A percentile compares a stretch with the other conserved stretches of the same genome.
Evolutionary conservation across 176 grass and related monocot species (phyloP).

Genomic region (Oryza glaberrima): DNA sequence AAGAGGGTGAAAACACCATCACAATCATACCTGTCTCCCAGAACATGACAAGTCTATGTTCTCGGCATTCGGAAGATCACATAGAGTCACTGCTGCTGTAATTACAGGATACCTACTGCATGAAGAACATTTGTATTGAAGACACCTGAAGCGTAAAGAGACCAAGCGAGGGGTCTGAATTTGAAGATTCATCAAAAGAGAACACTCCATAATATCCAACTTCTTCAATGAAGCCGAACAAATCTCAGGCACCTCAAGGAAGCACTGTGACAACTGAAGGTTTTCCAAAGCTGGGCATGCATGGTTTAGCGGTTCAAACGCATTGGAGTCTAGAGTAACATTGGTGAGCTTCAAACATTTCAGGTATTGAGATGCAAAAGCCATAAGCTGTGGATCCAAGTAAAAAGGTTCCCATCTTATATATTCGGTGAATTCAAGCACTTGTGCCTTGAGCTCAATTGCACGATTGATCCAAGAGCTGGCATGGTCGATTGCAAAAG

Average conservation of each 20-base stretch:
- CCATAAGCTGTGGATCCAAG: conserved; percentile 3
- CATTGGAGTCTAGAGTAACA: background rate
- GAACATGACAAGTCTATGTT: background rate
- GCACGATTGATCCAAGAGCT: conserved; percentile 3
- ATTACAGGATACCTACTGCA: background rate
- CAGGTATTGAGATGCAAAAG: background rate
- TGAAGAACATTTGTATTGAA: background rate
- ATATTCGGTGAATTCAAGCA: conserved; percentile 16
- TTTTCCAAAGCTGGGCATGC: conserved; percentile 18
- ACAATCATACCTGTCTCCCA: background rate
- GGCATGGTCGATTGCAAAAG: conserved; percentile 2
- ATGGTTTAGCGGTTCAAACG: background rate
- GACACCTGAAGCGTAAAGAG: background rate
- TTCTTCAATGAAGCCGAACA: conserved; percentile 1
- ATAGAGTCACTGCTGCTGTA: background rate
- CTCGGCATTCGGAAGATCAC: conserved; percentile 5
- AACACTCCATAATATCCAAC: conserved; percentile 15
- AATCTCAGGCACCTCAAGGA: background rate
- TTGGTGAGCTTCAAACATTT: background rate
- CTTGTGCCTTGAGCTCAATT: background rate
- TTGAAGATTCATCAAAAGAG: background rate
- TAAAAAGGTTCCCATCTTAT: conserved; percentile 18
- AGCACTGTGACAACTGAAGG: conserved; percentile 1
- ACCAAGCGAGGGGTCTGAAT: background rate
- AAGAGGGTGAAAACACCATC: background rate